These are phyloP conservation scores for Aspergillus nomiae DNA, from an alignment of 2,329 filamentous ascomycete species.

Conservation along the genomic window DNA sequence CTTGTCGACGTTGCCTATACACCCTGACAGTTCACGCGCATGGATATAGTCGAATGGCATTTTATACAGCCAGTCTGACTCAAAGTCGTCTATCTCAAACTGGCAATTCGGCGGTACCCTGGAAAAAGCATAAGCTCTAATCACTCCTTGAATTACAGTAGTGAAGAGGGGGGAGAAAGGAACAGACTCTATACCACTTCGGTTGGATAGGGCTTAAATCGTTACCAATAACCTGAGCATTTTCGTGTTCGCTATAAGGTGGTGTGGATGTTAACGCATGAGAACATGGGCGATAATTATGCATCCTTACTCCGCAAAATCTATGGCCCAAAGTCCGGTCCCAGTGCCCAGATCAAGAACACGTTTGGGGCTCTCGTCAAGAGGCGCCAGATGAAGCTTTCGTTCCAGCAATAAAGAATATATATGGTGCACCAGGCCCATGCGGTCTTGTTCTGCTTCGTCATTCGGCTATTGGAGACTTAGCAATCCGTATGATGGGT, in stretches of 20 bases:
- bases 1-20: neutral
- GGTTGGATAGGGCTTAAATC: slow-evolving; percentile 1
- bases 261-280: neutral
- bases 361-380: neutral
- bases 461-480: neutral
- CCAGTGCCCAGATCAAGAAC: slow-evolving; percentile 1
- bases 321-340: neutral
- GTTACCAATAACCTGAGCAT: neutral
- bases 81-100: slow-evolving; percentile 1
- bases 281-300: neutral
- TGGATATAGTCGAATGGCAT: neutral
- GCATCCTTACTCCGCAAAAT: neutral
- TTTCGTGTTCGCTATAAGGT: neutral
- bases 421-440: slow-evolving; percentile 1
- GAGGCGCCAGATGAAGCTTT: neutral
- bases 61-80: neutral
- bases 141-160: neutral
- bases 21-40: neutral
- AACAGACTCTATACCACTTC: neutral
- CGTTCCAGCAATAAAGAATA: neutral
- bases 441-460: slow-evolving; percentile 2
- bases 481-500: neutral
- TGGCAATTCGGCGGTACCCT: neutral
- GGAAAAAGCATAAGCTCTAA: neutral
- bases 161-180: neutral